Evolutionary conservation across 148 eudicot species (phyloP).

Genomic region (Chenopodium formosanum): DNA sequence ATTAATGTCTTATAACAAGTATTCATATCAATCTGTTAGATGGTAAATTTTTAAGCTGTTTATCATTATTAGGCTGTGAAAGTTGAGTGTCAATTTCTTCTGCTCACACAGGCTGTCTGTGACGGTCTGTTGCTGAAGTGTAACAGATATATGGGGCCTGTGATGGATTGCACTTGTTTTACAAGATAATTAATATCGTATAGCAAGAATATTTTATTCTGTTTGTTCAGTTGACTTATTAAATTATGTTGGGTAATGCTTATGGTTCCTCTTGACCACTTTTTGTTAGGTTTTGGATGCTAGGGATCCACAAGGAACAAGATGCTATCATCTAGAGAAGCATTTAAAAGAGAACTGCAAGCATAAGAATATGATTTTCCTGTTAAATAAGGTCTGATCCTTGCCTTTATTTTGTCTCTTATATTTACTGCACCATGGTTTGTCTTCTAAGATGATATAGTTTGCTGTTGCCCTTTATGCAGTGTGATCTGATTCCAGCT

Average conservation of each 20-base stretch:
- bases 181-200: neutral
- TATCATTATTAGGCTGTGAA: neutral
- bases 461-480: conserved; percentile 20
- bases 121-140: neutral
- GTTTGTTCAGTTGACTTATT: neutral
- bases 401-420: neutral
- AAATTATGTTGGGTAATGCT: neutral
- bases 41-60: neutral
- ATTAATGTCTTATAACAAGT: neutral
- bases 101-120: neutral
- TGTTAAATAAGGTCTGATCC: conserved; percentile 70
- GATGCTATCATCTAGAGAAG: conserved; percentile 91
- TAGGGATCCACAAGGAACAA: conserved; percentile 92
- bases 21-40: too few relatives aligned
- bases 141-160: neutral
- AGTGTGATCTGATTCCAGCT: conserved; percentile 98
- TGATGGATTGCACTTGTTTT: neutral
- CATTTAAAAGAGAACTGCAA: conserved; percentile 84
- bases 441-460: conserved; percentile 8
- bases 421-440: neutral
- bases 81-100: neutral
- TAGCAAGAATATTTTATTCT: neutral
- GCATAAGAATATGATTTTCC: conserved; percentile 81
- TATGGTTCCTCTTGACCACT: neutral
- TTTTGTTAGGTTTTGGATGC: conserved; percentile 81